phyloP scores from a whole-genome alignment of 1,139 yeast genomes.

The Yamadazyma mexicana region DNA sequence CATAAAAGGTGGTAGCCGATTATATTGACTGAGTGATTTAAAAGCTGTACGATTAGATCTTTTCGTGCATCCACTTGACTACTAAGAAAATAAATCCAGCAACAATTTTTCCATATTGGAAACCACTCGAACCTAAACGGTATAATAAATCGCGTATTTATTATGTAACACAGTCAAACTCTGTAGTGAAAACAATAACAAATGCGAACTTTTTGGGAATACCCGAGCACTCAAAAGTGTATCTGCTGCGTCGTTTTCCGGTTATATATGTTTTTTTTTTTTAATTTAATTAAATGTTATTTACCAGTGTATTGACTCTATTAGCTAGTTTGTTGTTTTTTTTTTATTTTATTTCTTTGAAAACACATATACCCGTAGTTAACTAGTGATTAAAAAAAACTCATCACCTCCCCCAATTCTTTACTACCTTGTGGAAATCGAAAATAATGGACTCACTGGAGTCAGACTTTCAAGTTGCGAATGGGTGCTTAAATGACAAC shows the following conservation, averaged over 20 bases:
- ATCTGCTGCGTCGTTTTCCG: background rate
- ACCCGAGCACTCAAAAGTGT: background rate
- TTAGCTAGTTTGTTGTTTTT: constrained; percentile 1
- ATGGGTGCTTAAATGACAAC: background rate
- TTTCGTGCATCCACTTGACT: too few species aligned
- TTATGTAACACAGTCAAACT: background rate
- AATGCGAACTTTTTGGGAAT: background rate
- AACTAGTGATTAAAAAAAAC: too few species aligned
- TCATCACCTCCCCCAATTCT: background rate
- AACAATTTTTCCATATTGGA: background rate
- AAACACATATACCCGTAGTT: background rate
- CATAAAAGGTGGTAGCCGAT: too few species aligned
- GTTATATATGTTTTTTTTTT: background rate
- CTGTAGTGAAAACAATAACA: background rate
- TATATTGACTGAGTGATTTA: too few species aligned
- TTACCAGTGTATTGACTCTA: background rate
- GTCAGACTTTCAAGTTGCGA: background rate
- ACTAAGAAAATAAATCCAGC: background rate
- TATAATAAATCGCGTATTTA: background rate
- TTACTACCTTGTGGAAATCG: background rate
- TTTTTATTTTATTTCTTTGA: background rate
- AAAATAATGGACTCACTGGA: constrained; percentile 1
- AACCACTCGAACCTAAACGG: background rate
- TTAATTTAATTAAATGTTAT: background rate
- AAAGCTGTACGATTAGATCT: too few species aligned